phyloP scores from a whole-genome alignment of 768 basidiomycete genomes.

The Boletus rubroflammeus region DNA sequence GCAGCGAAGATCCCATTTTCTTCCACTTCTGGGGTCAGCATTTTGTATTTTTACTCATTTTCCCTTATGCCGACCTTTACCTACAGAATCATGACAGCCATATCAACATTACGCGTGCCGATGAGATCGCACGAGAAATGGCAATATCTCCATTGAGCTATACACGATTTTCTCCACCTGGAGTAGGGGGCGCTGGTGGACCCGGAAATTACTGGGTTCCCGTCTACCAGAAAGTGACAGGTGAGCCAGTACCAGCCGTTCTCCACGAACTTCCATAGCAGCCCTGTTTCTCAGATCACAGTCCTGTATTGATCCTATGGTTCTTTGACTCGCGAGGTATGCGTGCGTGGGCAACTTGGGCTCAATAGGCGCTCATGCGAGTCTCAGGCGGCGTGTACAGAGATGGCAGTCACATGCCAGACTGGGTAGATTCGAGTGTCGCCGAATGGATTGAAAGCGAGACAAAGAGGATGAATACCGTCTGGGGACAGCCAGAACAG shows the following conservation, averaged over 20 bases:
- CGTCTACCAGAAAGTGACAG: constrained; percentile 40
- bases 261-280: background rate
- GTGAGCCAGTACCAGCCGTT: constrained; percentile 17
- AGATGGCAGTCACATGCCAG: constrained; percentile 46
- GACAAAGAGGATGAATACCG: constrained; percentile 47
- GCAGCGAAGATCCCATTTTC: constrained; percentile 59
- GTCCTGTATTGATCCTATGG: constrained; percentile 59
- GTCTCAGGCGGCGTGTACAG: constrained; percentile 46
- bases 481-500: constrained; percentile 53
- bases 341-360: background rate
- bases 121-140: constrained; percentile 64
- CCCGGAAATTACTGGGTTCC: constrained; percentile 80
- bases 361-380: constrained; percentile 1
- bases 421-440: constrained; percentile 68
- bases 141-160: constrained; percentile 54
- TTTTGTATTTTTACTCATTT: background rate
- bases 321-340: constrained; percentile 75
- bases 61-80: background rate
- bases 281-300: constrained; percentile 24
- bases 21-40: constrained; percentile 60
- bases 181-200: constrained; percentile 61
- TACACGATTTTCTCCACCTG: constrained; percentile 55
- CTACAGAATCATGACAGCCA: constrained; percentile 73
- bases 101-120: constrained; percentile 64
- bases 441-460: constrained; percentile 58